Conservation (phyloP, 1,284 basidiomycete species). For the Schizophyllum commune region DNA sequence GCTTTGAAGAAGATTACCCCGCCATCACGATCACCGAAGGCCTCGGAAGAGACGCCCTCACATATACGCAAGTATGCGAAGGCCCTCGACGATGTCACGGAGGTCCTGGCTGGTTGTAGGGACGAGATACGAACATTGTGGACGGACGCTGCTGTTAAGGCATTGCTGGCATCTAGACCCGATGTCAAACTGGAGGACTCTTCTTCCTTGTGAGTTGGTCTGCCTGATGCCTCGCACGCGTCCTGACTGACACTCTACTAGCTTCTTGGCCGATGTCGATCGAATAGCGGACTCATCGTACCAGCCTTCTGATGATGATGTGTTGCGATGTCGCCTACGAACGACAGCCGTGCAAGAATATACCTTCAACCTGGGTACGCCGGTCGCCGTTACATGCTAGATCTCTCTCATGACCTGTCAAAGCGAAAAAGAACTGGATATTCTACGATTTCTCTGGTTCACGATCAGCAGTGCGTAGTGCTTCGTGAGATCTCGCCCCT, state of each 20-base stretch:
- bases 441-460: constrained; percentile 73
- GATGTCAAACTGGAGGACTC: constrained; percentile 52
- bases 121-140: constrained; percentile 62
- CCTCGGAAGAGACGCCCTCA: constrained; percentile 4
- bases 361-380: constrained; percentile 56
- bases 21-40: constrained; percentile 8
- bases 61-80: constrained; percentile 20
- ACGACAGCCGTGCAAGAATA: constrained; percentile 74
- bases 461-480: constrained; percentile 48
- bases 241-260: constrained; percentile 10
- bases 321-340: constrained; percentile 61
- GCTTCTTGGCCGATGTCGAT: constrained; percentile 55
- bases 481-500: neutral
- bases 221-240: neutral
- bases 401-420: constrained; percentile 29
- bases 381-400: neutral
- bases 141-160: constrained; percentile 50
- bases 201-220: constrained; percentile 58
- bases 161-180: constrained; percentile 38
- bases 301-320: constrained; percentile 62
- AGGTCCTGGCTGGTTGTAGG: constrained; percentile 48
- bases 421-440: constrained; percentile 44
- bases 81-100: constrained; percentile 37
- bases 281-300: constrained; percentile 54
- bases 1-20: constrained; percentile 41